Conservation (phyloP, 768 basidiomycete genomes). For the Lentinula detonsa region DNA sequence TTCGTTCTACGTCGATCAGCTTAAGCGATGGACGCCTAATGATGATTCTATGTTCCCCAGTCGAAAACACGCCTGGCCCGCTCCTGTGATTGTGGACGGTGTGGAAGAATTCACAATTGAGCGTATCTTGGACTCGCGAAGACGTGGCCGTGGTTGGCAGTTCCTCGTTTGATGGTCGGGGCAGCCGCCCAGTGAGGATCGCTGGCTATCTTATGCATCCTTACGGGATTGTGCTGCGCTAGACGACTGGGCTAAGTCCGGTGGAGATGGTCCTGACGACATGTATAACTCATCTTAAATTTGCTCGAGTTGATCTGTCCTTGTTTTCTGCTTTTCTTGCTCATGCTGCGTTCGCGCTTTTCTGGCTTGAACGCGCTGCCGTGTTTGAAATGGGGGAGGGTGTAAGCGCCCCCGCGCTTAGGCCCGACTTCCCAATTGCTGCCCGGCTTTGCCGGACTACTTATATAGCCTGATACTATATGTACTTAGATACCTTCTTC, state of each 20-base stretch:
- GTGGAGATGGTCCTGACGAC: neutral
- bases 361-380: too few species aligned
- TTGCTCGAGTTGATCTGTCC: too few species aligned
- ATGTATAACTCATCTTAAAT: too few species aligned
- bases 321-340: too few species aligned
- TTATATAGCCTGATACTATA: too few species aligned
- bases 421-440: too few species aligned
- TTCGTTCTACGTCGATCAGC: slow-evolving; percentile 20
- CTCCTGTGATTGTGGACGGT: slow-evolving; percentile 10
- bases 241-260: neutral
- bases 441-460: too few species aligned
- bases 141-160: neutral
- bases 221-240: slow-evolving; percentile 9
- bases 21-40: slow-evolving; percentile 14
- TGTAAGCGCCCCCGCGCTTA: too few species aligned
- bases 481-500: too few species aligned
- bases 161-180: slow-evolving; percentile 16
- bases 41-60: slow-evolving; percentile 18
- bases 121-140: slow-evolving; percentile 14
- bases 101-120: slow-evolving; percentile 15
- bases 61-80: slow-evolving; percentile 9
- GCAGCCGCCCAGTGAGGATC: slow-evolving; percentile 11
- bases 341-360: too few species aligned
- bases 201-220: slow-evolving; percentile 14
- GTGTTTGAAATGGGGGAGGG: too few species aligned